Evolutionary conservation across 495 filamentous ascomycete species (phyloP).

Genomic region (Talaromyces liani): DNA sequence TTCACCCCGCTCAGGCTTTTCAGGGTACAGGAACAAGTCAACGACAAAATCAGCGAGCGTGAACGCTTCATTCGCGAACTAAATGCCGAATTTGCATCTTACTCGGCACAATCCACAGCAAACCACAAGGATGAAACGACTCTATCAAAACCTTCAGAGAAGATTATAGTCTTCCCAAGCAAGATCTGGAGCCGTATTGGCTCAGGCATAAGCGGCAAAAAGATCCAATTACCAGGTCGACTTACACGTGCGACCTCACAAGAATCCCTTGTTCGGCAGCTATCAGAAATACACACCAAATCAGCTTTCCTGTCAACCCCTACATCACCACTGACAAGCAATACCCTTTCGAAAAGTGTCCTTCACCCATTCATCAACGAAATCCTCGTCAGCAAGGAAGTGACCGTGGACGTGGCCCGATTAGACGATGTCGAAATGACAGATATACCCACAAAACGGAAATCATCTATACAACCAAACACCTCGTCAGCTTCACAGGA

Average conservation of each 20-base stretch:
- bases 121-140: slow-evolving; percentile 8
- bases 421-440: slow-evolving; percentile 20
- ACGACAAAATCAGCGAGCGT: slow-evolving; percentile 40
- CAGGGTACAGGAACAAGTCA: slow-evolving; percentile 47
- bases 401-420: slow-evolving; percentile 41
- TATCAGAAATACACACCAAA: background rate
- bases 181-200: background rate
- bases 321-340: background rate
- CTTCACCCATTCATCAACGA: slow-evolving; percentile 28
- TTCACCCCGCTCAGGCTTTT: slow-evolving; percentile 51
- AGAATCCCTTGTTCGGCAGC: slow-evolving; percentile 20
- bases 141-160: background rate
- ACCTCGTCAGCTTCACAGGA: background rate
- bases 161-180: background rate
- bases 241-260: slow-evolving; percentile 15
- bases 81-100: slow-evolving; percentile 35
- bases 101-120: slow-evolving; percentile 2
- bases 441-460: background rate
- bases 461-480: background rate
- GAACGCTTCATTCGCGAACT: slow-evolving; percentile 43
- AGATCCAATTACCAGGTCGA: background rate
- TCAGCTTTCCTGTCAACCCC: background rate
- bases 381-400: slow-evolving; percentile 48
- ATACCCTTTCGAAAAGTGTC: background rate
- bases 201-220: background rate